These are phyloP conservation scores for Hericium rajendrae DNA, from an alignment of 768 basidiomycete species.

Conservation along the genomic window DNA sequence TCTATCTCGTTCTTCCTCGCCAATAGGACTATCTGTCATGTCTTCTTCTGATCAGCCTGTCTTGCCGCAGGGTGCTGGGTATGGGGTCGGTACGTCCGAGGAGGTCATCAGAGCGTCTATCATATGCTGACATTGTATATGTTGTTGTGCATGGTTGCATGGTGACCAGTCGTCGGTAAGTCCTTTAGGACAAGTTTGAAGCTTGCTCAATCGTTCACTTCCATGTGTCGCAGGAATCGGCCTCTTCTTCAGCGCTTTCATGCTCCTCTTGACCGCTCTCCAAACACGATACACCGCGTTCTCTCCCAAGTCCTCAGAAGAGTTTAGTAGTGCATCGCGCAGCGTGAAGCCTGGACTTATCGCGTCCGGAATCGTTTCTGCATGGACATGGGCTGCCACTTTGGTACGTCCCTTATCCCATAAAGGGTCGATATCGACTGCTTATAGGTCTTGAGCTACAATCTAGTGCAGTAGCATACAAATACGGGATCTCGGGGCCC, in stretches of 20 bases:
- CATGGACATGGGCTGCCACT: conserved; percentile 88
- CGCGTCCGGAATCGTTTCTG: conserved; percentile 85
- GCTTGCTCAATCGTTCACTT: not conserved
- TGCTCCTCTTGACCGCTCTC: conserved; percentile 67
- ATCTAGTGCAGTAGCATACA: conserved; percentile 78
- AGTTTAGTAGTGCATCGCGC: conserved; percentile 74
- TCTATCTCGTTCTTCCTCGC: not conserved
- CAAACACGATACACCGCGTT: conserved; percentile 80
- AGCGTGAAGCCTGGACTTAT: conserved; percentile 88
- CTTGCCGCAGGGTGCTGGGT: conserved; percentile 76
- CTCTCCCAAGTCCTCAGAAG: conserved; percentile 72
- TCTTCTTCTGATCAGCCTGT: conserved; percentile 24
- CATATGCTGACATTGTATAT: conserved; percentile 1
- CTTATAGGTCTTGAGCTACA: conserved; percentile 39
- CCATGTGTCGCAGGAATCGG: conserved; percentile 54
- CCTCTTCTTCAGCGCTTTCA: conserved; percentile 77
- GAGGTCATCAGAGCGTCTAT: not conserved
- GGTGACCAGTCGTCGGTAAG: conserved; percentile 40
- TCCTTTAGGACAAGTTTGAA: not conserved
- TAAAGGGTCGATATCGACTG: too few relatives aligned
- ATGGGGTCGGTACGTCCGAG: conserved; percentile 54
- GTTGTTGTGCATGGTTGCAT: not conserved
- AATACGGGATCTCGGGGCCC: conserved; percentile 76
- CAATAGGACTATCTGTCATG: conserved; percentile 2
- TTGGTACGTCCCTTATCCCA: conserved; percentile 29